Evolutionary conservation across 2,329 filamentous ascomycete genomes (phyloP).

Genomic region (Scedosporium minutisporum): DNA sequence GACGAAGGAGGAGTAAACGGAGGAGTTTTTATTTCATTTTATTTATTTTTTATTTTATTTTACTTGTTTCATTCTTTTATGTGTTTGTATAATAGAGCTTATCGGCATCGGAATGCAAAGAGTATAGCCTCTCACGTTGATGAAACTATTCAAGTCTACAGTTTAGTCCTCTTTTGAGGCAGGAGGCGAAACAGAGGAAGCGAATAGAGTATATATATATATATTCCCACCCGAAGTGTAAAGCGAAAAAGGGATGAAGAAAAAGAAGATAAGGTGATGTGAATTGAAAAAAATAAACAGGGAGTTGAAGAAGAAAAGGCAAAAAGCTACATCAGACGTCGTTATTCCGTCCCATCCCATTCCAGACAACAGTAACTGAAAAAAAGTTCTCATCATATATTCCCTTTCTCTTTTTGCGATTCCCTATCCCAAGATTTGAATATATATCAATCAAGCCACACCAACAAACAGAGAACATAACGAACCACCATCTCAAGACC

Average conservation of each 20-base stretch:
- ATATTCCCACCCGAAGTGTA: too few relatives aligned
- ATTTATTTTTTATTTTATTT: background rate
- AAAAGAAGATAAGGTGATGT: background rate
- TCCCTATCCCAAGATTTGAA: background rate
- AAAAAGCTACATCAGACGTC: background rate
- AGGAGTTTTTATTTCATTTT: background rate
- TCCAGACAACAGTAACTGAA: background rate
- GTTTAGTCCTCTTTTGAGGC: background rate
- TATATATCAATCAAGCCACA: background rate
- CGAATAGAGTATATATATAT: too few relatives aligned
- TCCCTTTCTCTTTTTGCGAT: background rate
- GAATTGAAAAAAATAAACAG: background rate
- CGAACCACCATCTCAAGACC: constrained; percentile 21
- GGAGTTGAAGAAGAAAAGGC: background rate
- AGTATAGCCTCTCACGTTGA: too few relatives aligned
- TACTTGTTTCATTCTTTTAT: background rate
- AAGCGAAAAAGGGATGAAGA: background rate
- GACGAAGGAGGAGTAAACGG: constrained; percentile 26
- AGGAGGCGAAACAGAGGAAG: too few relatives aligned
- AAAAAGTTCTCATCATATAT: background rate
- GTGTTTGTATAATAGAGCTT: background rate
- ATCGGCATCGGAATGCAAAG: too few relatives aligned
- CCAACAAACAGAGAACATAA: background rate
- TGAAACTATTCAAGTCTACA: too few relatives aligned
- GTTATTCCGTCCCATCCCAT: background rate